Base-by-base conservation (phyloP, 78 protist genomes). In the Guillardia theta region DNA sequence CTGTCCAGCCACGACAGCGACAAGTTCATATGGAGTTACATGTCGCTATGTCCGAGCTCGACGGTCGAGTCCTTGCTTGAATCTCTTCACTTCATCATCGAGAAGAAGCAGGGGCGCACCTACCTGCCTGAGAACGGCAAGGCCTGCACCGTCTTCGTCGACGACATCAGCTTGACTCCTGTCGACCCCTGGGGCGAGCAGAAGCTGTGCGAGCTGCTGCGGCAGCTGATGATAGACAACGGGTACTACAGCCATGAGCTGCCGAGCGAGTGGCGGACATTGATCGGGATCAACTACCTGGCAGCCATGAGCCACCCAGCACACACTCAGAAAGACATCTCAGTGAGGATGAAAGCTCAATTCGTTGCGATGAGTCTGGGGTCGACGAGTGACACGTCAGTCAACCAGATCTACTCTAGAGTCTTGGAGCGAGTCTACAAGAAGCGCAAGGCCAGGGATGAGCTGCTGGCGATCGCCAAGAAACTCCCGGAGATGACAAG, bases 121-220 rank as follows among this genome's bases (percentile, higher is more conserved):
- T 70, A 22, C 36, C 46, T 24, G 0, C 83, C 83, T 4, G 41
- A 70, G 41, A 43, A 24, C 10, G 83, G 83, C 27, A 70, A 70
- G 83, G 15, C 83, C 22, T 70, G 83, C 36, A 10, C 36, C 46
- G 10, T 70, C 10, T 36, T 70, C 41, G 83, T 70, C 1, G 83
- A 70, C 27, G 83, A 70, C 6, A 6, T 70, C 41, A 70, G 41
- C 41, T 70, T 50, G 58, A 50, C 15, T 50, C 58, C 6, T 58
- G 70, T 76, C 92, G 77, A 83, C 88, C 21, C 0, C 12, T 95
- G 94, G 92, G 93, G 92, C 36, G 94, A 76, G 70, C 39, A 27
- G 50, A 12, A 12, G 8, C 64, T 70, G 54, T 10, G n/a, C 24
- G 95, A 92, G 88, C n/a, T 95, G 33, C 24, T 93, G 27, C 94